phyloP scores from a whole-genome alignment of 495 filamentous ascomycete species.

The Aspergillus heteromorphus region DNA sequence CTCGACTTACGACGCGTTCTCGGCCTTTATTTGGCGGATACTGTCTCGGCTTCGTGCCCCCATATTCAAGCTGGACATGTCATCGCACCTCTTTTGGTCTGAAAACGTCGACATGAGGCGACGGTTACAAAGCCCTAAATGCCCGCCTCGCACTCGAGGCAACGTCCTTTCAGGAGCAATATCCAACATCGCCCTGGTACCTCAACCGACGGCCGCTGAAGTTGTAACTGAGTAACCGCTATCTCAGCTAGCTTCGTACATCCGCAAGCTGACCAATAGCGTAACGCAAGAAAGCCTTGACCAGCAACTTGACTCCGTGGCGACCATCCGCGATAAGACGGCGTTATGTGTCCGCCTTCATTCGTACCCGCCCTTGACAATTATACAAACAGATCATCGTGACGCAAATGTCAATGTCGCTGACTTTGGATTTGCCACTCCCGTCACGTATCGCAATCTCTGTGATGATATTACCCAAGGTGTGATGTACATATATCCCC shows the following conservation, averaged over 20 bases:
- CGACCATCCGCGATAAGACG: slow-evolving; percentile 35
- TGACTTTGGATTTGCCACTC: slow-evolving; percentile 22
- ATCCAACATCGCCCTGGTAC: slow-evolving; percentile 13
- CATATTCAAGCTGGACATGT: slow-evolving; percentile 23
- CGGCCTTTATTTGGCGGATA: slow-evolving; percentile 34
- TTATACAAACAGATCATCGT: slow-evolving; percentile 24
- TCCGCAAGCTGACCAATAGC: slow-evolving; percentile 33
- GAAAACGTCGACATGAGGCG: slow-evolving; percentile 39
- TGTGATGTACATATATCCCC: slow-evolving; percentile 18
- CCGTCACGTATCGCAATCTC: slow-evolving; percentile 18
- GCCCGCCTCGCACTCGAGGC: slow-evolving; percentile 25
- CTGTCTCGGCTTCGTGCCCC: slow-evolving; percentile 28
- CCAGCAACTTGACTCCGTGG: slow-evolving; percentile 23
- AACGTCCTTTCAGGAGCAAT: slow-evolving; percentile 30
- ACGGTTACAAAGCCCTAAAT: slow-evolving; percentile 25
- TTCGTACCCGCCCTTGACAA: slow-evolving; percentile 15
- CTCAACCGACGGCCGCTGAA: slow-evolving; percentile 20
- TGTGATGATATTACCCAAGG: slow-evolving; percentile 12
- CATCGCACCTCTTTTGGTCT: slow-evolving; percentile 21
- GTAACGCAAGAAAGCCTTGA: slow-evolving; percentile 26
- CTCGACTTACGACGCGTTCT: slow-evolving; percentile 40
- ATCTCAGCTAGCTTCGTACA: slow-evolving; percentile 28
- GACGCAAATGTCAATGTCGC: slow-evolving; percentile 14
- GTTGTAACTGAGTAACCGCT: slow-evolving; percentile 33
- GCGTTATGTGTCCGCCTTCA: slow-evolving; percentile 16